Evolutionary conservation across 192 early-diverging fungal genomes (phyloP).

Genomic region (Spizellomyces sp.): DNA sequence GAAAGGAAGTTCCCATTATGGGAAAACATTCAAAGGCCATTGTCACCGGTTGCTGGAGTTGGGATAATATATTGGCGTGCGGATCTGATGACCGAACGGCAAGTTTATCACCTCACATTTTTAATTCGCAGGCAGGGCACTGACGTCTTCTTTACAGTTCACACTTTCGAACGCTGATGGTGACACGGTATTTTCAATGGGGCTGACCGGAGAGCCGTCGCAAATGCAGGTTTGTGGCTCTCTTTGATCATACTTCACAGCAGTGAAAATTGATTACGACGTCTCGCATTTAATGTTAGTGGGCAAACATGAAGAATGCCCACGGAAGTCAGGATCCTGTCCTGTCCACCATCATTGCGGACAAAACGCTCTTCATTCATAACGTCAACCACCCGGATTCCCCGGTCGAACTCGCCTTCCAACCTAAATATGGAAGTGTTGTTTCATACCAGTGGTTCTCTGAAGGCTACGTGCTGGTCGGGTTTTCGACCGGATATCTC

Average conservation of each 20-base stretch:
- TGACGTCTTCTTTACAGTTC: slow-evolving; percentile 34
- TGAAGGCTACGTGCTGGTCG: slow-evolving; percentile 49
- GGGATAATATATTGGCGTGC: slow-evolving; percentile 50
- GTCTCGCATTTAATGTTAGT: slow-evolving; percentile 2
- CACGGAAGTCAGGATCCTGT: slow-evolving; percentile 20
- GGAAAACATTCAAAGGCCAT: slow-evolving; percentile 60
- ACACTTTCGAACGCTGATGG: slow-evolving; percentile 50
- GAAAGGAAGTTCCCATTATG: slow-evolving; percentile 49
- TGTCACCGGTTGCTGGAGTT: slow-evolving; percentile 39
- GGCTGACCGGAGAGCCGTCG: slow-evolving; percentile 50
- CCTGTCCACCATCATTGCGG: slow-evolving; percentile 45
- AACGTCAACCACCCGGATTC: slow-evolving; percentile 38
- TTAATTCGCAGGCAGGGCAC: not conserved
- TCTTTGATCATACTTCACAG: too few species aligned
- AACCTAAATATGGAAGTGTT: slow-evolving; percentile 51
- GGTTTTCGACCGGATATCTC: slow-evolving; percentile 50
- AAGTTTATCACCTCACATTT: slow-evolving; percentile 2
- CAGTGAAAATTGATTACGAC: too few species aligned
- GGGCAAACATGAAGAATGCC: slow-evolving; percentile 32
- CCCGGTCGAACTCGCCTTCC: slow-evolving; percentile 56
- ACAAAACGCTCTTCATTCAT: slow-evolving; percentile 48
- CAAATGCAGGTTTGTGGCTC: slow-evolving; percentile 38
- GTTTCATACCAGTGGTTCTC: slow-evolving; percentile 53
- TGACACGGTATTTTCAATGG: slow-evolving; percentile 51
- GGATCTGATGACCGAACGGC: slow-evolving; percentile 51